phyloP scores from a whole-genome alignment of 78 protist genomes.

The Polysphondylium violaceum region DNA sequence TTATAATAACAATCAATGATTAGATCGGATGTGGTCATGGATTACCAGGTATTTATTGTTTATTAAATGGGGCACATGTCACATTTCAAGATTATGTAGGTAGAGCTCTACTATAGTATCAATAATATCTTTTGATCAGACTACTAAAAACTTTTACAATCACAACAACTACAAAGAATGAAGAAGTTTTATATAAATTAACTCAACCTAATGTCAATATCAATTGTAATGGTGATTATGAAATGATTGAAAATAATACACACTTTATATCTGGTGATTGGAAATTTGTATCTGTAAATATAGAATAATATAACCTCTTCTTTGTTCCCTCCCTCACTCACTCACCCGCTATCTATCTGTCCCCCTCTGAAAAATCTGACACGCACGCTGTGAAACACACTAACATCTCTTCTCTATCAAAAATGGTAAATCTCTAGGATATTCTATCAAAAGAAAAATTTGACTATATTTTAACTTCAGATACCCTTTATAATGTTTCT shows the following conservation, averaged over 20 bases:
- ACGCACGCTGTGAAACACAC: not conserved
- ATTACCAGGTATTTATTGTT: conserved; percentile 63
- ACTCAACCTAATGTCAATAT: conserved; percentile 47
- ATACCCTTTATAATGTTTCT: conserved; percentile 44
- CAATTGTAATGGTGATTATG: not conserved
- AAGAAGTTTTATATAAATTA: conserved; percentile 49
- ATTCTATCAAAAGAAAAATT: conserved; percentile 28
- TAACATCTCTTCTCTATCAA: not conserved
- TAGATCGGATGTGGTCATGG: conserved; percentile 85
- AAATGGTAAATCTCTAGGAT: not conserved
- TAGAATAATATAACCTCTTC: too few relatives aligned
- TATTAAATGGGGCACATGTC: conserved; percentile 38
- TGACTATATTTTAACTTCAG: conserved; percentile 73
- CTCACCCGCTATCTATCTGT: too few relatives aligned
- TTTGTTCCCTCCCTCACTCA: too few relatives aligned
- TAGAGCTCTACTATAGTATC: not conserved
- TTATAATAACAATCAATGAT: too few relatives aligned
- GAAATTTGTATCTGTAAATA: conserved; percentile 58
- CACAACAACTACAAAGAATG: conserved; percentile 8
- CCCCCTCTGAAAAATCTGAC: too few relatives aligned
- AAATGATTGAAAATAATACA: not conserved
- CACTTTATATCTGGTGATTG: conserved; percentile 65
- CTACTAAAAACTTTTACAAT: not conserved
- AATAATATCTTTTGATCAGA: not conserved
- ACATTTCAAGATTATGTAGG: conserved; percentile 84